These are phyloP conservation scores for Scedosporium minutisporum DNA, from an alignment of 2,329 filamentous ascomycete genomes.

Conservation along the genomic window DNA sequence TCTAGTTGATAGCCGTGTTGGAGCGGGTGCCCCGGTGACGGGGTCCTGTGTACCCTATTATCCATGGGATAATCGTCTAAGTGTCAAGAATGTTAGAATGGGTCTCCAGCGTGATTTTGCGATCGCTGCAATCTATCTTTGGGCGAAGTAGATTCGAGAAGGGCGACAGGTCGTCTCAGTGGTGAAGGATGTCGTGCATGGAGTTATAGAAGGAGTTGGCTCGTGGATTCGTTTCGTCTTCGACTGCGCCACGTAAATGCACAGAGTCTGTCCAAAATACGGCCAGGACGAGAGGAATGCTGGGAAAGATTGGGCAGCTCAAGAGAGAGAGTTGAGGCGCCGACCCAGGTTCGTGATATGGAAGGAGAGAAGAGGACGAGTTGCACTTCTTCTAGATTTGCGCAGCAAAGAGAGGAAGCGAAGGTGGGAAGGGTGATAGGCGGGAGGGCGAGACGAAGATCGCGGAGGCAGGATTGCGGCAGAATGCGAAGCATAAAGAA, in stretches of 20 bases:
- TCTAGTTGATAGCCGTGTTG: constrained; percentile 73
- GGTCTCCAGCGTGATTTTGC: neutral
- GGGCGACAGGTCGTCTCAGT: neutral
- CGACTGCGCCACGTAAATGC: constrained; percentile 1
- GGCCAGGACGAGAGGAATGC: neutral
- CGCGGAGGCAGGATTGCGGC: neutral
- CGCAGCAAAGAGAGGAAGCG: neutral
- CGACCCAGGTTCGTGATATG: too few species aligned
- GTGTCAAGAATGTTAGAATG: constrained; percentile 6
- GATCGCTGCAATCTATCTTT: neutral
- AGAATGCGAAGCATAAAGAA: constrained; percentile 2
- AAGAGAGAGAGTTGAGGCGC: neutral
- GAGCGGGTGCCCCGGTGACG: constrained; percentile 67
- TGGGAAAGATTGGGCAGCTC: neutral
- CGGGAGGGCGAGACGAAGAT: constrained; percentile 1
- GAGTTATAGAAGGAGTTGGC: neutral
- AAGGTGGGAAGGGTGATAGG: neutral
- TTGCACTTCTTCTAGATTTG: neutral
- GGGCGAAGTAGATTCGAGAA: neutral
- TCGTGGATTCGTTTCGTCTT: neutral
- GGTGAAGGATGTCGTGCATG: neutral
- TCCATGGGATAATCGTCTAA: constrained; percentile 56
- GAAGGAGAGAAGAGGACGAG: neutral
- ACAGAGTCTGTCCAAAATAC: neutral
- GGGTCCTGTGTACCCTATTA: constrained; percentile 49